Evolutionary conservation across 2,329 filamentous ascomycete species (phyloP).

Genomic region (Daldinia eschscholtzii): DNA sequence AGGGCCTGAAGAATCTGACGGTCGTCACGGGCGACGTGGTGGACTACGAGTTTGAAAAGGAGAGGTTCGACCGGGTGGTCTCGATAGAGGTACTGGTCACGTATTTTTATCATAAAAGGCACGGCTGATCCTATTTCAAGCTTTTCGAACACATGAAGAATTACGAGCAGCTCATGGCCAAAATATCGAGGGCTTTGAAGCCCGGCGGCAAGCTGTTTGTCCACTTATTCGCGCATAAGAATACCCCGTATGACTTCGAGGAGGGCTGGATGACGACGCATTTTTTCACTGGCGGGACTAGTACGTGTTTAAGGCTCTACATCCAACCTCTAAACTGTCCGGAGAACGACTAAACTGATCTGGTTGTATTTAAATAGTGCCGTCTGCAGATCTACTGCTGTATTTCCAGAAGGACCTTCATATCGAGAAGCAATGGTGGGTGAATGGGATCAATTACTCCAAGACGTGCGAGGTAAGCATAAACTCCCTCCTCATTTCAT

Average conservation of each 20-base stretch:
- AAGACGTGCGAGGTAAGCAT: constrained; percentile 73
- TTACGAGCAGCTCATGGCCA: constrained; percentile 75
- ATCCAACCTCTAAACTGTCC: background rate
- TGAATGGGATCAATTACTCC: constrained; percentile 75
- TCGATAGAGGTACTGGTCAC: constrained; percentile 66
- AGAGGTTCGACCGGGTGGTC: constrained; percentile 73
- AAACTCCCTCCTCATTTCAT: background rate
- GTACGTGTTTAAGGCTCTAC: constrained; percentile 20
- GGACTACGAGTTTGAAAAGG: constrained; percentile 71
- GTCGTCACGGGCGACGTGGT: constrained; percentile 77
- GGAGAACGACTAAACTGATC: constrained; percentile 17
- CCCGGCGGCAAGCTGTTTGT: constrained; percentile 76
- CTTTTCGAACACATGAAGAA: constrained; percentile 85
- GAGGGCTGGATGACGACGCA: constrained; percentile 80
- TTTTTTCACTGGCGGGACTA: constrained; percentile 80
- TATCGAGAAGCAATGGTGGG: constrained; percentile 76
- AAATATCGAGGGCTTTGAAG: constrained; percentile 70
- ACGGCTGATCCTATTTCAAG: constrained; percentile 52
- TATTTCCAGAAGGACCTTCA: constrained; percentile 75
- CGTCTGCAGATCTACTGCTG: constrained; percentile 72
- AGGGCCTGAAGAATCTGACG: constrained; percentile 69
- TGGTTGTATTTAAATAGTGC: constrained; percentile 57
- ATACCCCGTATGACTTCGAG: constrained; percentile 77
- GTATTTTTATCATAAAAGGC: background rate
- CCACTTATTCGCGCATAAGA: constrained; percentile 75